Conservation (phyloP, 108 stramenopile genomes). For the Poteriospumella lacustris region DNA sequence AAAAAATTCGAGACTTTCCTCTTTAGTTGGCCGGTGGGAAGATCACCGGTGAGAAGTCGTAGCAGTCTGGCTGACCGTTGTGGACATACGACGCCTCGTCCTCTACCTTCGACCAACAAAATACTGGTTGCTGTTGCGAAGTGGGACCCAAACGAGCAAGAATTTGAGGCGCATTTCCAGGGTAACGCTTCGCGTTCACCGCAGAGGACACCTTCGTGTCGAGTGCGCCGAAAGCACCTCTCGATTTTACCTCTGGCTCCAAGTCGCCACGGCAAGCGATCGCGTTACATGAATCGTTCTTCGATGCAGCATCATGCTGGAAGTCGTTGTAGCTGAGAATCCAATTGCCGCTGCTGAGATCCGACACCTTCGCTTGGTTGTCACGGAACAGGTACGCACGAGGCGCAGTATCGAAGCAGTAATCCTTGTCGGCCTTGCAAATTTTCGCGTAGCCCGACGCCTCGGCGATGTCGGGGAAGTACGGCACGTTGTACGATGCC, state of each 20-base stretch:
- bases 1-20: too few relatives aligned
- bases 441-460: constrained; percentile 21
- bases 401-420: constrained; percentile 32
- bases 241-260: background rate
- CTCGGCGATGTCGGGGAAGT: constrained; percentile 35
- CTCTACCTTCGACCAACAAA: background rate
- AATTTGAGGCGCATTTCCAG: background rate
- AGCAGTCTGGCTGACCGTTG: constrained; percentile 29
- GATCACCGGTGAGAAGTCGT: background rate
- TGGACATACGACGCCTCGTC: constrained; percentile 1
- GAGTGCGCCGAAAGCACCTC: constrained; percentile 12
- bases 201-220: constrained; percentile 13
- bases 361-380: constrained; percentile 30
- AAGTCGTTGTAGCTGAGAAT: constrained; percentile 39
- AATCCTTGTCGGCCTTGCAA: background rate
- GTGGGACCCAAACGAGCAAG: background rate
- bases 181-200: background rate
- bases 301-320: constrained; percentile 27
- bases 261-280: constrained; percentile 27
- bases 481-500: constrained; percentile 41
- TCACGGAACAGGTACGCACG: constrained; percentile 38
- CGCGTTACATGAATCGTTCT: constrained; percentile 16
- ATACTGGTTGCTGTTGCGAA: background rate
- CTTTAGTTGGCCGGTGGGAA: constrained; percentile 18
- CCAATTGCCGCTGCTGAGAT: constrained; percentile 15